Evolutionary conservation across 2,329 filamentous ascomycete species (phyloP), one percentile per base, ranked within the genome.

Genomic region (Epichloe uncinata): DNA sequence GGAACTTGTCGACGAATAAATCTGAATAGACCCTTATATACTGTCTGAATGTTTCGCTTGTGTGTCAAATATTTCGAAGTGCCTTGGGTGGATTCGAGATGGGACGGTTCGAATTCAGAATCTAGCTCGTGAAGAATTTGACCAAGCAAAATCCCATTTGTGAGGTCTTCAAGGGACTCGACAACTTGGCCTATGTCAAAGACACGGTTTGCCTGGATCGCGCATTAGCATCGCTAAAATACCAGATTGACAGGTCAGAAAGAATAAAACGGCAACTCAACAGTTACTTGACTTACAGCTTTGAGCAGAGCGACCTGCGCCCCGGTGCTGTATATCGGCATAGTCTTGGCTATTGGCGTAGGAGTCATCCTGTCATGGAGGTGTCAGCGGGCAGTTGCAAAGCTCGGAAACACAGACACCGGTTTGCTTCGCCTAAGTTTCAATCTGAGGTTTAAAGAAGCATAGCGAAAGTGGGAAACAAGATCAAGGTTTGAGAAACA

Each of bases 91-190:
- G 69, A 66, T 50, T 78, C 72, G 50, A 82, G 73, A 53, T 77
- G 70, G 0, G 70, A 66, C 33, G 73, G 70, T 59, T 78, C 73
- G 59, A 81, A 84, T 52, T 73, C 67, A 35, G 71, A 60, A 56
- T 82, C 77, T 45, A 84, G 66, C 57, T 81, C 73, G 60, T 76
- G 71, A 52, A 81, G 72, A 44, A 81, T 71, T 54, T 76, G 66
- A 40, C 73, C 76, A 55, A 81, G 73, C 34, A 75, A 63, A 51
- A 73, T 63, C 49, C 77, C 77, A 55, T 81, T 78, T 60, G 68
- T 65, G 43, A 78, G 68, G 48, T 76, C 70, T 47, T 73, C 68
- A 47, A 77, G 65, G n/a, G 70, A 73, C 55, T 71, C 71, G 59
- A 71, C 71, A 53, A 68, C 65, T 37, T 67, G 61, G 38, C 72